A percentile compares a stretch with the other conserved stretches of the same genome.
phyloP scores from a whole-genome alignment of 106 monocot genomes.

The Agapanthus africanus region DNA sequence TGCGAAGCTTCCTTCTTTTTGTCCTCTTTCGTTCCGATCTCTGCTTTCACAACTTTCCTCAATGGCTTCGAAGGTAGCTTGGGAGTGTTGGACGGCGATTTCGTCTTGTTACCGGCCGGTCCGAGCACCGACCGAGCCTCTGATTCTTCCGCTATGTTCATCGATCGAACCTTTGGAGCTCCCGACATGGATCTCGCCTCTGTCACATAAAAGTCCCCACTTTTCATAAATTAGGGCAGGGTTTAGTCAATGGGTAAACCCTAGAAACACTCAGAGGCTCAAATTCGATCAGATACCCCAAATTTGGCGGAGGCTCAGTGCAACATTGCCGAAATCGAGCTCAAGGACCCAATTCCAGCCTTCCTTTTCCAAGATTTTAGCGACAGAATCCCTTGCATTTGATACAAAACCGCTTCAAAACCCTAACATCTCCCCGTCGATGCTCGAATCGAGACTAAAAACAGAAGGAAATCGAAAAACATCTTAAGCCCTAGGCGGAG shows the following conservation, averaged over 20 bases:
- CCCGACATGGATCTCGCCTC: conserved; percentile 38
- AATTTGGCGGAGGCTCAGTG: background rate
- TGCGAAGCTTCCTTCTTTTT: conserved; percentile 21
- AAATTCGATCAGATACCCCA: background rate
- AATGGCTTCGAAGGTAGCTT: conserved; percentile 38
- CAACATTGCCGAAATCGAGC: conserved; percentile 7
- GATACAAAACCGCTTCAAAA: conserved; percentile 1
- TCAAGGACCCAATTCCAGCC: background rate
- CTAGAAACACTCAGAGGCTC: background rate
- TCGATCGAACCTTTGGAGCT: conserved; percentile 46
- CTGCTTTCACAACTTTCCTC: conserved; percentile 17
- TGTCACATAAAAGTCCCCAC: conserved; percentile 5
- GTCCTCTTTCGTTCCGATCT: conserved; percentile 10
- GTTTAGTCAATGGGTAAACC: conserved; percentile 1
- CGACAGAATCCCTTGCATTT: background rate
- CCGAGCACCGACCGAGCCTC: conserved; percentile 53
- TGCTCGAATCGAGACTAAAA: too few relatives aligned
- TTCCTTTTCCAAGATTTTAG: background rate
- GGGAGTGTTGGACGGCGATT: conserved; percentile 4
- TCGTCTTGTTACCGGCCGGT: conserved; percentile 58
- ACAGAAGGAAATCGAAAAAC: too few relatives aligned
- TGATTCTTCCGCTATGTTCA: conserved; percentile 30
- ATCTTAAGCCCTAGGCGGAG: conserved; percentile 5
- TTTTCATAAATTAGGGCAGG: background rate
- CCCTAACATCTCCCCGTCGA: background rate